Evolutionary conservation across 2,329 filamentous ascomycete species (phyloP).

Genomic region (Aureobasidium sp.): DNA sequence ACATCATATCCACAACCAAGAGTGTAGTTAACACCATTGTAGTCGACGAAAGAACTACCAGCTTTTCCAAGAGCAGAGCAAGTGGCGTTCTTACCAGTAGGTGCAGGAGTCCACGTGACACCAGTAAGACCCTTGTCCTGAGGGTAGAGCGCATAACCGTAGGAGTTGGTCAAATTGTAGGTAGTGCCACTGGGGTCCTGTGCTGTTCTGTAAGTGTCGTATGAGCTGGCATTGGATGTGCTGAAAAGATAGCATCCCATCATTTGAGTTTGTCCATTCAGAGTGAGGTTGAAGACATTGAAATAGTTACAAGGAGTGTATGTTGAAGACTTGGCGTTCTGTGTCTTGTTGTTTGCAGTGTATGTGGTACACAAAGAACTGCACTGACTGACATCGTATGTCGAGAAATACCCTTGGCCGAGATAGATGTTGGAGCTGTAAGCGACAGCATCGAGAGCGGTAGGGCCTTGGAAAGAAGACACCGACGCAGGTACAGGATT

Average conservation of each 20-base stretch:
- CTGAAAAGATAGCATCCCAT: slow-evolving; percentile 14
- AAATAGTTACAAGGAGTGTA: slow-evolving; percentile 16
- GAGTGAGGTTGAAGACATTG: slow-evolving; percentile 15
- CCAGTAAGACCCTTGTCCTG: slow-evolving; percentile 10
- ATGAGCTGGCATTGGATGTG: slow-evolving; percentile 6
- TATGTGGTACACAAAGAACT: slow-evolving; percentile 5
- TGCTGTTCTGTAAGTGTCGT: slow-evolving; percentile 5
- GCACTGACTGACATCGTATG: slow-evolving; percentile 9
- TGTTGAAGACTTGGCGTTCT: neutral
- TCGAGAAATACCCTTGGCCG: slow-evolving; percentile 4
- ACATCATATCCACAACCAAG: slow-evolving; percentile 15
- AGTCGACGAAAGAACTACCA: slow-evolving; percentile 3
- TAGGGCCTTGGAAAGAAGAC: slow-evolving; percentile 11
- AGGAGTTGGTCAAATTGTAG: slow-evolving; percentile 13
- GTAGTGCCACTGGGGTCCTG: neutral
- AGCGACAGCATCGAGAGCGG: slow-evolving; percentile 9
- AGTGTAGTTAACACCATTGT: slow-evolving; percentile 11
- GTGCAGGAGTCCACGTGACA: slow-evolving; percentile 11
- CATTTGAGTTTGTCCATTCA: slow-evolving; percentile 10
- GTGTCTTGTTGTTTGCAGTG: neutral
- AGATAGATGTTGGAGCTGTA: slow-evolving; percentile 2
- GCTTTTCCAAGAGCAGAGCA: slow-evolving; percentile 11
- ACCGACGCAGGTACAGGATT: slow-evolving; percentile 11
- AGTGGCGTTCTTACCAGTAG: slow-evolving; percentile 10
- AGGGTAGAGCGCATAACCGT: slow-evolving; percentile 13